Conservation (phyloP, 148 eudicot genomes). For the Nepenthes gracilis region DNA sequence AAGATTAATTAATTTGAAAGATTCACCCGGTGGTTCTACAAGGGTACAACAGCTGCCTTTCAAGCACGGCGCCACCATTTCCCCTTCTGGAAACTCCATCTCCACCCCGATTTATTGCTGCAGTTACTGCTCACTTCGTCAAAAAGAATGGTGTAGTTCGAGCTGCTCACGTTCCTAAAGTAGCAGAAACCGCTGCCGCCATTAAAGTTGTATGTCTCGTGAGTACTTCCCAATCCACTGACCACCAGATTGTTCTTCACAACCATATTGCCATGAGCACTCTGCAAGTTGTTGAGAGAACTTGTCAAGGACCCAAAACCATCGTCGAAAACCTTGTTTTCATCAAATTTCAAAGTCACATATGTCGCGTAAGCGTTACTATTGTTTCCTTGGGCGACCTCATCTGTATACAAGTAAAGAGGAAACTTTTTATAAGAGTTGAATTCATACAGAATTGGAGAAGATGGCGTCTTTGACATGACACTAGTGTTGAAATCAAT, state of each 20-base stretch:
- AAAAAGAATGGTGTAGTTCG: slow-evolving; percentile 61
- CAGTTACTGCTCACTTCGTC: slow-evolving; percentile 46
- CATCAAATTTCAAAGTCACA: slow-evolving; percentile 27
- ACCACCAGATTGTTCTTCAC: slow-evolving; percentile 39
- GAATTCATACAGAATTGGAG: neutral
- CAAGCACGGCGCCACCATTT: neutral
- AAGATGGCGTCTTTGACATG: neutral
- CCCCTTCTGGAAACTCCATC: neutral
- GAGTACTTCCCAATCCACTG: slow-evolving; percentile 39
- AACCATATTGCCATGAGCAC: slow-evolving; percentile 32
- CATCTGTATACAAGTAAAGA: slow-evolving; percentile 23
- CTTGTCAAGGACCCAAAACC: slow-evolving; percentile 10
- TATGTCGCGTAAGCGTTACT: slow-evolving; percentile 15
- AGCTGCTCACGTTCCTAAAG: slow-evolving; percentile 57
- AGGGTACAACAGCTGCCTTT: neutral
- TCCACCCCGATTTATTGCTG: neutral
- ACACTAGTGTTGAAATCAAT: slow-evolving; percentile 43
- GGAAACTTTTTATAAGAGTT: slow-evolving; percentile 31
- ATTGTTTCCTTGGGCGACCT: slow-evolving; percentile 23
- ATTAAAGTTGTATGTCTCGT: slow-evolving; percentile 29
- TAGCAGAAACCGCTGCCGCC: slow-evolving; percentile 32
- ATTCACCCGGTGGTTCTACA: neutral
- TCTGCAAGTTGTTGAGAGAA: slow-evolving; percentile 31
- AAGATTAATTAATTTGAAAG: neutral
- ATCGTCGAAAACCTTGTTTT: slow-evolving; percentile 7